phyloP scores from a whole-genome alignment of 2,329 filamentous ascomycete species.

The Paramyrothecium sp. region DNA sequence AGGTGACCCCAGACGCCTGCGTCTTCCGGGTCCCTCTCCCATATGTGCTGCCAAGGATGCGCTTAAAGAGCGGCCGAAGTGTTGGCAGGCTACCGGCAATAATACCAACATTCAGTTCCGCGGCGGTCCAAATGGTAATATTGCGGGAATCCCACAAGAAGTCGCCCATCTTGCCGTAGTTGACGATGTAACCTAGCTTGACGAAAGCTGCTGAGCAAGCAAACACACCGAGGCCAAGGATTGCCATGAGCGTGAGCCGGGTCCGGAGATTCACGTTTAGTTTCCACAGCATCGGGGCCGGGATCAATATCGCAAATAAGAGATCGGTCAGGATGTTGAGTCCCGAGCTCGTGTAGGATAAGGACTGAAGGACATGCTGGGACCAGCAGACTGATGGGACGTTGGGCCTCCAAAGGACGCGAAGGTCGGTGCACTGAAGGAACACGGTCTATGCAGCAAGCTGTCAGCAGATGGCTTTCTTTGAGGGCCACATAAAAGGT shows the following conservation, averaged over 20 bases:
- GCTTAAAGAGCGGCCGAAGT: conserved; percentile 31
- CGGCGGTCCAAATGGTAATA: conserved; percentile 45
- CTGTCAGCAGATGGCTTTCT: neutral
- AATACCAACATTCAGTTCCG: conserved; percentile 35
- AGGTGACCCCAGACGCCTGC: conserved; percentile 17
- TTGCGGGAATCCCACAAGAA: conserved; percentile 44
- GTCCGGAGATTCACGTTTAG: conserved; percentile 39
- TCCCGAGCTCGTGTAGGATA: conserved; percentile 40
- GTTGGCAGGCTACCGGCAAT: conserved; percentile 33
- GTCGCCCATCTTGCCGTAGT: conserved; percentile 37
- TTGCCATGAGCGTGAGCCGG: conserved; percentile 36
- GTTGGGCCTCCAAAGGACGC: conserved; percentile 40
- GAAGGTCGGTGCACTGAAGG: conserved; percentile 46
- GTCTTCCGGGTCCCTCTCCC: conserved; percentile 25
- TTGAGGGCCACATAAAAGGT: neutral
- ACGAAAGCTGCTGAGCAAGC: conserved; percentile 39
- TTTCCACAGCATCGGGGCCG: conserved; percentile 34
- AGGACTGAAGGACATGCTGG: conserved; percentile 30
- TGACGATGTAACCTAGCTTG: conserved; percentile 35
- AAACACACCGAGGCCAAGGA: conserved; percentile 43
- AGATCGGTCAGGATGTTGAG: conserved; percentile 35
- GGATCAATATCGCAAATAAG: conserved; percentile 37
- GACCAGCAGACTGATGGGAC: conserved; percentile 41
- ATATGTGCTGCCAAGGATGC: conserved; percentile 26
- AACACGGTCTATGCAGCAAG: conserved; percentile 33